Base-by-base conservation (phyloP, 768 basidiomycete genomes). In the Mycena vulgaris region DNA sequence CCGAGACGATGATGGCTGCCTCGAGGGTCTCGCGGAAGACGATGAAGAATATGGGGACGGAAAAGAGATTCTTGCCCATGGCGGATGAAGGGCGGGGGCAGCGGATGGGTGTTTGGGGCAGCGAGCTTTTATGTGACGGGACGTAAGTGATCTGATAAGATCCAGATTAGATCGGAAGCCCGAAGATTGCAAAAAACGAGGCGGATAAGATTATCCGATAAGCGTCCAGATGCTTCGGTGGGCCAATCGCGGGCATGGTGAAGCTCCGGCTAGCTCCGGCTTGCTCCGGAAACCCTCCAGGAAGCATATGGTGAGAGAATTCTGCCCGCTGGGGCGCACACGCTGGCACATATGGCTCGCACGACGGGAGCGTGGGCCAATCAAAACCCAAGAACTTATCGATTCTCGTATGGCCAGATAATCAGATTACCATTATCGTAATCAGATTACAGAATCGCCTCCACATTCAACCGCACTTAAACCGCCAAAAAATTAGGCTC, bases 21-120 rank as follows among this genome's bases (percentile, higher is more conserved):
- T 98, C 96, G 71, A 98, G 88, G 6, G 95, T 93, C 88, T 98
- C 96, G 78, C 96, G 90, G 80, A 97, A 96, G 83, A 97, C 91
- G 83, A 98, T 96, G 88, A 98, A 96, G 86, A 96, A 98, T 74
- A 98, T 95, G 76, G 95, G 91, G 64, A 97, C 88, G 66, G 93
- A 94, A 83, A 98, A 98, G 63, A 96, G 83, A 77, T 90, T 88
- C 70, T 87, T 87, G 21, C 87, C 83, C 94, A 95, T 95, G 65
- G 73, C 75, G 63, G 73, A 64, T 68, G 55, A 30, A 49, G 59
- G 31, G 59, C 14, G 57, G 42, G 71, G 27, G 55, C 4, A 31
- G 68, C 47, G 7, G 21, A 4, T 10, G 40, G 40, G 47, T 9
- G 9, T 14, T 2, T 9, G 58, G 30, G 5, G 25, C 11, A 45